Percentiles rank a stretch among this genome's conserved stretches.
Evolutionary conservation across 169 alveolate species (phyloP).

Genomic region (Eimeria necatrix): DNA sequence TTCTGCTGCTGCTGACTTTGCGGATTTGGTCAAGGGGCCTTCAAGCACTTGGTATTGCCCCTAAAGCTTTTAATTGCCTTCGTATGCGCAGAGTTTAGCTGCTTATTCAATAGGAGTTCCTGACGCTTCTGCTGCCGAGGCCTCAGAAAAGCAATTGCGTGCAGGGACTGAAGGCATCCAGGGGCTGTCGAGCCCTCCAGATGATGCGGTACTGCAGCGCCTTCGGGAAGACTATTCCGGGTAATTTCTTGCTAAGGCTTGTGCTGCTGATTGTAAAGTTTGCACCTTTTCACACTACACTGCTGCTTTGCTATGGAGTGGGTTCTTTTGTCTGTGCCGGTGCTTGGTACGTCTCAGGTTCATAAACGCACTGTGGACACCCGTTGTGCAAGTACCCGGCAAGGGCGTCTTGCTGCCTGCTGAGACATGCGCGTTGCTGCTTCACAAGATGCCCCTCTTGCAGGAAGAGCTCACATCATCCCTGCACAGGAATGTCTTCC

Average conservation of each 20-base stretch:
- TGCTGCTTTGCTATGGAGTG: too few species aligned
- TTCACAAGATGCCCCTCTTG: conserved; percentile 31
- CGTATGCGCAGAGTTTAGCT: conserved; percentile 51
- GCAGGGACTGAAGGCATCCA: neutral
- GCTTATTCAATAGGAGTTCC: conserved; percentile 45
- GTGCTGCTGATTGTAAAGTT: neutral
- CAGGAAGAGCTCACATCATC: conserved; percentile 72
- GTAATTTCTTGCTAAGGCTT: neutral
- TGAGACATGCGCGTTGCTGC: conserved; percentile 44
- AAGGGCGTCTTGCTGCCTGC: neutral
- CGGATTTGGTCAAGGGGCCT: neutral
- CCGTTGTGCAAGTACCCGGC: neutral
- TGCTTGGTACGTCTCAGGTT: conserved; percentile 20
- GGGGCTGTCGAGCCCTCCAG: conserved; percentile 50
- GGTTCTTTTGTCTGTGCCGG: neutral
- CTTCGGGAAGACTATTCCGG: conserved; percentile 33
- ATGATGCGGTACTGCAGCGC: conserved; percentile 32
- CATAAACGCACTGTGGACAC: conserved; percentile 36
- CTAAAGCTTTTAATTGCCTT: neutral
- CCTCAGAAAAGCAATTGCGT: neutral
- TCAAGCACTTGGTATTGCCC: neutral
- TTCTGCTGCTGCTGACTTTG: neutral
- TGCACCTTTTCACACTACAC: neutral
- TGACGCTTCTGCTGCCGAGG: conserved; percentile 6
- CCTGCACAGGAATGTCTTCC: conserved; percentile 49